Conservation (phyloP, 2,329 filamentous ascomycete genomes). For the Graphium sp. region DNA sequence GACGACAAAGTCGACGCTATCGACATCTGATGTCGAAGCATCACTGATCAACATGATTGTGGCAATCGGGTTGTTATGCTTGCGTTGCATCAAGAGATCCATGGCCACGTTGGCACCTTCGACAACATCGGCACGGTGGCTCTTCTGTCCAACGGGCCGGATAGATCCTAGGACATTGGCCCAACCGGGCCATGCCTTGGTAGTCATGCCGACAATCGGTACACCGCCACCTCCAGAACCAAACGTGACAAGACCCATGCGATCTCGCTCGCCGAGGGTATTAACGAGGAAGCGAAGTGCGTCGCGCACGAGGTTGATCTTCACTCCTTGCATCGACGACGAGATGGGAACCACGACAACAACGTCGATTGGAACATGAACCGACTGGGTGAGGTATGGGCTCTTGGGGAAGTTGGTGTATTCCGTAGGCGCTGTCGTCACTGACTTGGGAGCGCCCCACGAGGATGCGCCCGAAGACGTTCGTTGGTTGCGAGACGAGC, state of each 20-base stretch:
- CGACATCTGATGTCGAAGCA: constrained; percentile 81
- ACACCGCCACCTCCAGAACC: constrained; percentile 87
- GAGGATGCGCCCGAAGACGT: constrained; percentile 71
- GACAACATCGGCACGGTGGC: constrained; percentile 86
- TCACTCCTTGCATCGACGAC: constrained; percentile 97
- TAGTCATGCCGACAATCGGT: constrained; percentile 94
- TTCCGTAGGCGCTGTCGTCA: constrained; percentile 78
- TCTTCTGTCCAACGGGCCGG: constrained; percentile 90
- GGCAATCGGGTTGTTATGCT: constrained; percentile 86
- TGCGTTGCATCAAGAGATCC: constrained; percentile 96
- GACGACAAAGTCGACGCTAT: constrained; percentile 95
- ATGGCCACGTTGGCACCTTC: constrained; percentile 96
- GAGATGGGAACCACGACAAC: constrained; percentile 95
- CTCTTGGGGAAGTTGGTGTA: constrained; percentile 59
- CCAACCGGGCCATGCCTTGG: constrained; percentile 89
- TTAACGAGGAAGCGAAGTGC: constrained; percentile 83
- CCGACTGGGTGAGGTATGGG: constrained; percentile 25
- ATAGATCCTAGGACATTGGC: constrained; percentile 71
- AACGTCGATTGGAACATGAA: constrained; percentile 87
- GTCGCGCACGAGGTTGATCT: constrained; percentile 87
- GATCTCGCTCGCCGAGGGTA: constrained; percentile 78
- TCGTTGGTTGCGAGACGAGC: constrained; percentile 40
- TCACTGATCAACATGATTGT: constrained; percentile 96
- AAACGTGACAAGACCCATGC: constrained; percentile 95
- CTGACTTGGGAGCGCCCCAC: constrained; percentile 68